These are phyloP conservation scores for Berkeleyomyces rouxiae DNA, from an alignment of 2,329 filamentous ascomycete species.

Conservation along the genomic window DNA sequence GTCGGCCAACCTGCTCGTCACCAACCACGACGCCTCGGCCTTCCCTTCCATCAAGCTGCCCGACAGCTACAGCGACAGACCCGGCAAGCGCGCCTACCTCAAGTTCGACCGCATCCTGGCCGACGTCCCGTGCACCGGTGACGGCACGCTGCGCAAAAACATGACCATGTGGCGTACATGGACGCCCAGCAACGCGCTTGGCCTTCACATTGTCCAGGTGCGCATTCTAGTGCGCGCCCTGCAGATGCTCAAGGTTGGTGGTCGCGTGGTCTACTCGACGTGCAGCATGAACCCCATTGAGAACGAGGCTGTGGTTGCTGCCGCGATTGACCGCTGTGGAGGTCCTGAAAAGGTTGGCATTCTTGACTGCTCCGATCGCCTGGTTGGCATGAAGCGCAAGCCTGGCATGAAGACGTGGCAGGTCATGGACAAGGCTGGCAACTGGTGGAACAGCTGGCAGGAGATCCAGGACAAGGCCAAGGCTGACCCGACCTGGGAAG, in stretches of 20 bases:
- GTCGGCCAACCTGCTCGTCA: conserved; percentile 90
- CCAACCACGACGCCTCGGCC: conserved; percentile 92
- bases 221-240: conserved; percentile 81
- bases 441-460: conserved; percentile 66
- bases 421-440: conserved; percentile 73
- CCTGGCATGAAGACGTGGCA: conserved; percentile 71
- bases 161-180: conserved; percentile 89
- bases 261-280: conserved; percentile 90
- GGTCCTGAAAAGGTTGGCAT: conserved; percentile 67
- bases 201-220: conserved; percentile 72
- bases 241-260: conserved; percentile 90
- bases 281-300: conserved; percentile 98
- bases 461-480: conserved; percentile 58
- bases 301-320: conserved; percentile 81
- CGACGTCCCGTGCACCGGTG: conserved; percentile 92
- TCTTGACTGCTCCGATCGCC: conserved; percentile 62
- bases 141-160: conserved; percentile 90
- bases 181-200: conserved; percentile 73
- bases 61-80: conserved; percentile 35
- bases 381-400: conserved; percentile 60
- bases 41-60: conserved; percentile 86
- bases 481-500: conserved; percentile 34
- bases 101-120: conserved; percentile 95
- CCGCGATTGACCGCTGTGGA: conserved; percentile 79
- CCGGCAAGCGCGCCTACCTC: conserved; percentile 51